Evolutionary conservation across 192 early-diverging fungal genomes (phyloP), one percentile per base, ranked within the genome.

Genomic region (Rhizophagus clarus): DNA sequence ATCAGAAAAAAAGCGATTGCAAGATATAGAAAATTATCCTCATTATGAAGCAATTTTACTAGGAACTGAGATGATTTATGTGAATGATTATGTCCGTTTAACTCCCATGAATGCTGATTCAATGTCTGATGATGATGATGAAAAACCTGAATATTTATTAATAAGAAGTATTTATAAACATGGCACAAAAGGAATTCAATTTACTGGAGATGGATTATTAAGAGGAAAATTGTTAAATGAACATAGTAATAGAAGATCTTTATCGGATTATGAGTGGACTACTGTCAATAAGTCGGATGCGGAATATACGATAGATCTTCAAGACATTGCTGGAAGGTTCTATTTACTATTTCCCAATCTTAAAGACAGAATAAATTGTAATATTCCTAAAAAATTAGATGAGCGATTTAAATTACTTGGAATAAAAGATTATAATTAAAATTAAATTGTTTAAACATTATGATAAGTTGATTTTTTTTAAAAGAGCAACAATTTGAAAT

Each of bases 261-360:
- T 72, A 15, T 26, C 26, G 14, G 71, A 72, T 47, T 72, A n/a
- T 42, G 24, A 28, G 12, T 72, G 71, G 71, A 42, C 26, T 26
- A 28, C 40, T 4, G 12, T 37, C 1, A 72, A 72, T 72, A 24
- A 40, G 11, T 6, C 26, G 20, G 12, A 47, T 40, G 22, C 26
- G 14, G 40, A 72, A 26, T 72, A 26, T 72, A 72, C 71, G 49
- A 24, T 72, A 34, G 40, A 72, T 11, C 31, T 72, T 20, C 24
- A 24, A 22, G 71, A 72, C 26, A 47, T 72, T 20, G 71, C 71
- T 10, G 71, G 71, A n/a, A 72, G 71, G 45, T 72, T 72, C 45
- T 72, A 72, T 72, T 17, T 47, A 45, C 11, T 34, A n/a, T 72
- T 26, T 40, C 71, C 71, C 9, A 47, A 72, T 72, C 26, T 72